Evolutionary conservation across 495 filamentous ascomycete genomes (phyloP), one percentile per base, ranked within the genome.

Genomic region (Terfezia boudieri): DNA sequence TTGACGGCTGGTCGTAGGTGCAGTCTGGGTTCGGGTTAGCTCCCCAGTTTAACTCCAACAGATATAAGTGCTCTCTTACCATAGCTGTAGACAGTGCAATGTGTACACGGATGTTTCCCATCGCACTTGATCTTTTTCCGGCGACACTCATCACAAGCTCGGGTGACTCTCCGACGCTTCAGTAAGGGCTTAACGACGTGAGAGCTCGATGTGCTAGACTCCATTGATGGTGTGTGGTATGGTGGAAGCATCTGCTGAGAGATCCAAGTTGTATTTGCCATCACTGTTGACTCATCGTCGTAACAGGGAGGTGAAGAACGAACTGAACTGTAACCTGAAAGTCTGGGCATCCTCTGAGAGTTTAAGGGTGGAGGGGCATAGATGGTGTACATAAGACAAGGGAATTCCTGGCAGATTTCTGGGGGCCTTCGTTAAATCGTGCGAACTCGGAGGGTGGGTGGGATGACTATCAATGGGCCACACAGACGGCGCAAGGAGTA

Each of bases 41-140:
- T 37, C 52, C 56, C 55, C 32, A 54, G 54, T 37, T 48, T 38
- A 50, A 14, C 9, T 37, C 41, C 38, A 36, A 35, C 48, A 35
- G 11, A 37, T 49, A 22, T 20, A 26, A 36, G 50, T 36, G 50
- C 16, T 10, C 48, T 67, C 76, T 68, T 76, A 98, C 90, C 90
- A 72, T 96, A 98, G 67, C 84, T 93, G 68, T 98, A 96, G 38
- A 95, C 86, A 8, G 86, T 92, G 69, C 90, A 98, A 67, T 95
- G 90, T 2, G 90, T 94, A 67, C 90, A 98, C 9, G 90, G 92
- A 67, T 94, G 87, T 69, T 93, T 93, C 55, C 90, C 90, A 64
- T 95, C 89, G 63, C 89, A 96, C 68, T 95, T 98, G 67, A 96
- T 95, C 68, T 98, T 98, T 69, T 98, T 98, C 60, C 90, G 74